Conservation (phyloP, 78 protist genomes). For the Dictyostelium capitatum region DNA sequence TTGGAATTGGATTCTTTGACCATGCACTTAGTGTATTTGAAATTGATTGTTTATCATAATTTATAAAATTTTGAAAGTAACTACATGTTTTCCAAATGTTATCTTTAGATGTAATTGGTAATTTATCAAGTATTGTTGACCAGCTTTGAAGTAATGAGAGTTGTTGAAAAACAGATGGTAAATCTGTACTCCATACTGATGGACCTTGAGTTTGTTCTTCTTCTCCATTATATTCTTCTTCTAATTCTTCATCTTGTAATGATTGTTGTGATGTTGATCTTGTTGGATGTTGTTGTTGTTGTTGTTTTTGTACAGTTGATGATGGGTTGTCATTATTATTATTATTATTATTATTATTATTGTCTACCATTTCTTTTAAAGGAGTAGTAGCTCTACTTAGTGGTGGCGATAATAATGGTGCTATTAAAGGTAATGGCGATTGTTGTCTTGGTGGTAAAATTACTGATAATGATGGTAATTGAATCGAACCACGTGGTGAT, state of each 20-base stretch:
- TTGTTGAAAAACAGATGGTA: conserved; percentile 62
- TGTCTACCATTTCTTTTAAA: no score
- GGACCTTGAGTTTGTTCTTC: neutral
- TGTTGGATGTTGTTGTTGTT: neutral
- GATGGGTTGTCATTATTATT: no score
- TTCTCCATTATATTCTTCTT: neutral
- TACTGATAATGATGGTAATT: neutral
- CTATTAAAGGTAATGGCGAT: neutral
- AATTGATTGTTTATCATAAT: conserved; percentile 67
- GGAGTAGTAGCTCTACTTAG: neutral
- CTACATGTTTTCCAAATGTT: conserved; percentile 68
- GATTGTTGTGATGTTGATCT: neutral
- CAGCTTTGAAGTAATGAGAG: conserved; percentile 47
- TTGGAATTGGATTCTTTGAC: conserved; percentile 61
- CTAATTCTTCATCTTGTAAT: neutral
- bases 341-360: no score
- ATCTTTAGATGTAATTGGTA: neutral
- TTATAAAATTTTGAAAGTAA: conserved; percentile 13
- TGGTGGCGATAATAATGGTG: neutral
- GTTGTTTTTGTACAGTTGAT: neutral
- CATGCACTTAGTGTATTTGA: conserved; percentile 31
- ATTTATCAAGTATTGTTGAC: conserved; percentile 17
- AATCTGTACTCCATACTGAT: conserved; percentile 56
- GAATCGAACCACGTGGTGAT: neutral
- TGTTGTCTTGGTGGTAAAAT: neutral